Evolutionary conservation across 768 basidiomycete genomes (phyloP).

Genomic region (Mycena leptocephala): DNA sequence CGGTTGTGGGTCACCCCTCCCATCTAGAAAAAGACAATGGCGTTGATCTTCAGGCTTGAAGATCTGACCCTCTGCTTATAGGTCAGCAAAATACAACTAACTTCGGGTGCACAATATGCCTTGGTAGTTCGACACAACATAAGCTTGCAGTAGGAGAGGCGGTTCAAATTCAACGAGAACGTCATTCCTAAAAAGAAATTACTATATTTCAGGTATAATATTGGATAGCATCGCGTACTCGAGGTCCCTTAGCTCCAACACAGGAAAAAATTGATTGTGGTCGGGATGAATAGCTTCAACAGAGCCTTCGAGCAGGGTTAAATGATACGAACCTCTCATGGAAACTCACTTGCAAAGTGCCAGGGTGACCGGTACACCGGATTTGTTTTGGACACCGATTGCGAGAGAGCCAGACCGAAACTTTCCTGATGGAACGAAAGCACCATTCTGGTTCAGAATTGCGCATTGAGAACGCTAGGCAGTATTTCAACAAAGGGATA

Average conservation of each 20-base stretch:
- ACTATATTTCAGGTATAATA: not conserved
- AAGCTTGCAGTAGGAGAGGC: not conserved
- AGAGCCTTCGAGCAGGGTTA: not conserved
- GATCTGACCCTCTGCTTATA: not conserved
- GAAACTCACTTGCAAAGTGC: not conserved
- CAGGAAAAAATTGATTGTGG: not conserved
- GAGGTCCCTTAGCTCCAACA: not conserved
- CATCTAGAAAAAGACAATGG: not conserved
- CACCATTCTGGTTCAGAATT: not conserved
- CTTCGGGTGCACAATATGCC: not conserved
- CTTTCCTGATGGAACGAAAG: not conserved
- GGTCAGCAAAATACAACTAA: not conserved
- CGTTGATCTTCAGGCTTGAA: not conserved
- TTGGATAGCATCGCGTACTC: not conserved
- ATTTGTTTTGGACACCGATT: not conserved
- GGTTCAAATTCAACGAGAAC: not conserved
- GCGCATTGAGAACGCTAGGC: not conserved
- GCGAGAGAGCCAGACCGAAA: not conserved
- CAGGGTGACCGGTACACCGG: not conserved
- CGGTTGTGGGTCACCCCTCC: not conserved
- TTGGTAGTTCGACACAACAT: not conserved
- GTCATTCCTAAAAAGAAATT: not conserved
- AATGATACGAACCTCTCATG: not conserved
- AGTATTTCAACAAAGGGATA: not conserved
- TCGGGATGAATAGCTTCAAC: not conserved